These are phyloP conservation scores for Magnaporthales sp. DNA, from an alignment of 2,329 filamentous ascomycete genomes.

Conservation along the genomic window DNA sequence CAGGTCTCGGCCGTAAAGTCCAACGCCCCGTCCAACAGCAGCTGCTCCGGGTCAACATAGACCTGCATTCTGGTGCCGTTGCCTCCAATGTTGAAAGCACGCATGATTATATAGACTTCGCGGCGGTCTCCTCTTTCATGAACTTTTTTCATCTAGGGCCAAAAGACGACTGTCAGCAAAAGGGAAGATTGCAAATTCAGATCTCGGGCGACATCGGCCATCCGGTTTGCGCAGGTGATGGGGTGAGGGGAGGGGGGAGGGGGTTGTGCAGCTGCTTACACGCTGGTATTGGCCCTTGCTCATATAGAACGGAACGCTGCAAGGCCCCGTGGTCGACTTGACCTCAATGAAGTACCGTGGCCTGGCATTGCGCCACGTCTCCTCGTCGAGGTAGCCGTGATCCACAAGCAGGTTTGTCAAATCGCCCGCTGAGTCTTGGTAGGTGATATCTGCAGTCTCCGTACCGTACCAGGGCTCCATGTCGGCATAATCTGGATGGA, in stretches of 20 bases:
- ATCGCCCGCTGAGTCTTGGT: conserved; percentile 24
- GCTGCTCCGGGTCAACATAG: conserved; percentile 27
- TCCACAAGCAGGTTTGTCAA: conserved; percentile 26
- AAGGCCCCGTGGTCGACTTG: conserved; percentile 33
- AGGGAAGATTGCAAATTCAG: conserved; percentile 19
- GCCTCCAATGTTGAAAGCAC: too few species aligned
- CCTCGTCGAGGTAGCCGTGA: conserved; percentile 21
- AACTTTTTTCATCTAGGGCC: too few species aligned
- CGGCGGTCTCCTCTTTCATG: too few species aligned
- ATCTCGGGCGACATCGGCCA: conserved; percentile 1
- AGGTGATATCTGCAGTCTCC: conserved; percentile 39
- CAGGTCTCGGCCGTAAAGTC: conserved; percentile 14
- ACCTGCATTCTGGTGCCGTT: too few species aligned
- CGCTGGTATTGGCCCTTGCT: conserved; percentile 32
- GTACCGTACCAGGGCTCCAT: conserved; percentile 28
- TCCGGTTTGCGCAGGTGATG: neutral
- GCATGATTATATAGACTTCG: too few species aligned
- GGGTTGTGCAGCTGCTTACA: conserved; percentile 18
- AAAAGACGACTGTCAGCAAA: conserved; percentile 19
- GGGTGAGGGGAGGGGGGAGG: too few species aligned
- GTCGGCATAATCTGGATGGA: conserved; percentile 29
- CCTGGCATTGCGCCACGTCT: conserved; percentile 16
- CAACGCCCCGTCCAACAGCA: conserved; percentile 15
- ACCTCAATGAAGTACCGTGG: conserved; percentile 41
- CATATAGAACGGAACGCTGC: conserved; percentile 34